Percentiles rank a stretch among this genome's conserved stretches.
phyloP scores from a whole-genome alignment of 2,329 filamentous ascomycete genomes.

The Penicillium sp. region DNA sequence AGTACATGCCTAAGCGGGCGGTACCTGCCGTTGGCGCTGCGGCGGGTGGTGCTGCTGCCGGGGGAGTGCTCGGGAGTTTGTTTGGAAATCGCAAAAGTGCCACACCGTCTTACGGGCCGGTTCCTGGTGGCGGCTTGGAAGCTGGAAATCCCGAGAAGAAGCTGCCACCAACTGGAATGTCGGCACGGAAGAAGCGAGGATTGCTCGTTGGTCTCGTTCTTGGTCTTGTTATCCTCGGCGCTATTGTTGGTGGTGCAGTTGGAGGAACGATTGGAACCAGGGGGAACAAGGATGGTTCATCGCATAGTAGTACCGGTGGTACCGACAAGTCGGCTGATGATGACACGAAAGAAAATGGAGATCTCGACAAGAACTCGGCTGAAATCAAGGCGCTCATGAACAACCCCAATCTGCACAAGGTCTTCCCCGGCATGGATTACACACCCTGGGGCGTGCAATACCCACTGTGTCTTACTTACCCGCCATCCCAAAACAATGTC shows the following conservation, averaged over 20 bases:
- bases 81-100: conserved; percentile 41
- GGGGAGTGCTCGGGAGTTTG: conserved; percentile 42
- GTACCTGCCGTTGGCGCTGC: conserved; percentile 41
- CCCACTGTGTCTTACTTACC: conserved; percentile 69
- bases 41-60: conserved; percentile 43
- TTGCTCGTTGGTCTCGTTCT: conserved; percentile 65
- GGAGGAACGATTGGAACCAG: conserved; percentile 60
- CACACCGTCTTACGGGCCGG: conserved; percentile 53
- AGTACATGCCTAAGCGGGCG: conserved; percentile 53
- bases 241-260: conserved; percentile 66
- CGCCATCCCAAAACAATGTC: conserved; percentile 88
- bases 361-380: conserved; percentile 65
- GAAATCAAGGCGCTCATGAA: conserved; percentile 79
- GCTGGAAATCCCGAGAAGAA: conserved; percentile 52
- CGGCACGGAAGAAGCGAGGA: conserved; percentile 60
- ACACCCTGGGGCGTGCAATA: conserved; percentile 89
- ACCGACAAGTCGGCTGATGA: conserved; percentile 50
- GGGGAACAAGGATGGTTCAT: conserved; percentile 36
- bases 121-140: conserved; percentile 36
- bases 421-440: conserved; percentile 94
- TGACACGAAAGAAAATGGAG: conserved; percentile 61
- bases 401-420: conserved; percentile 77
- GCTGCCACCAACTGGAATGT: conserved; percentile 57
- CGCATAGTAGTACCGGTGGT: conserved; percentile 12
- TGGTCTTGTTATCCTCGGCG: conserved; percentile 61